Evolutionary conservation across 75 land plant species (phyloP).

Genomic region (Gnetum montanum): DNA sequence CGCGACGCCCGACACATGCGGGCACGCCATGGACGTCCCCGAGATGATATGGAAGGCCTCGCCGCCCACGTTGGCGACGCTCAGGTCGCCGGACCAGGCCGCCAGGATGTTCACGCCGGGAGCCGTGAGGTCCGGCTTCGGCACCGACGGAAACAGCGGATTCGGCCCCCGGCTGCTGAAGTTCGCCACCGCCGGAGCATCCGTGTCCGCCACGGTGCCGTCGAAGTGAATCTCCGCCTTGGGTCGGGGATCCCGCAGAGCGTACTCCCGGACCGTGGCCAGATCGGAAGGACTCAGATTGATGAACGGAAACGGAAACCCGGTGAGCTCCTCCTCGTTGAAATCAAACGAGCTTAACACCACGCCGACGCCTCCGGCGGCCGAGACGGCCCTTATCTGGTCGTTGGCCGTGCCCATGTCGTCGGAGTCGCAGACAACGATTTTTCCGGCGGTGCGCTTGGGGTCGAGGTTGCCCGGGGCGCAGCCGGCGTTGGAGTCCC

Average conservation of each 20-base stretch:
- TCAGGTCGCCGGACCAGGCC: slow-evolving; percentile 28
- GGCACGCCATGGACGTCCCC: no score
- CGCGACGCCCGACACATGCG: slow-evolving; percentile 49
- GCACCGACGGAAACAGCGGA: slow-evolving; percentile 10
- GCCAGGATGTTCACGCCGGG: no score
- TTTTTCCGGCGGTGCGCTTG: slow-evolving; percentile 41
- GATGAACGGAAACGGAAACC: slow-evolving; percentile 20
- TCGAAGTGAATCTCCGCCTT: slow-evolving; percentile 21
- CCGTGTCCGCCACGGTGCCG: slow-evolving; percentile 20
- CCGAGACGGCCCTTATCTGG: slow-evolving; percentile 32
- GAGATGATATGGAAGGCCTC: slow-evolving; percentile 39
- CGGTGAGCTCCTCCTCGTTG: slow-evolving; percentile 47
- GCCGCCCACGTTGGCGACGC: slow-evolving; percentile 6
- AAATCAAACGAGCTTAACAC: slow-evolving; percentile 35
- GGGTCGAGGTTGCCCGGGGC: slow-evolving; percentile 31
- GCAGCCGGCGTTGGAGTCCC: slow-evolving; percentile 31
- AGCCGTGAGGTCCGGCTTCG: slow-evolving; percentile 44
- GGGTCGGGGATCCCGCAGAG: not conserved
- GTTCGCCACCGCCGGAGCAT: slow-evolving; percentile 26
- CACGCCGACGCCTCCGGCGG: slow-evolving; percentile 62
- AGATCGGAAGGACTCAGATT: slow-evolving; percentile 10
- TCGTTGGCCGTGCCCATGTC: slow-evolving; percentile 44
- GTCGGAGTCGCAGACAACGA: slow-evolving; percentile 53
- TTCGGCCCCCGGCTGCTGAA: slow-evolving; percentile 42
- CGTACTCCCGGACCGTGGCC: slow-evolving; percentile 9